Base-by-base conservation (phyloP, 2,329 filamentous ascomycete genomes). In the Pyrenochaeta sp. region DNA sequence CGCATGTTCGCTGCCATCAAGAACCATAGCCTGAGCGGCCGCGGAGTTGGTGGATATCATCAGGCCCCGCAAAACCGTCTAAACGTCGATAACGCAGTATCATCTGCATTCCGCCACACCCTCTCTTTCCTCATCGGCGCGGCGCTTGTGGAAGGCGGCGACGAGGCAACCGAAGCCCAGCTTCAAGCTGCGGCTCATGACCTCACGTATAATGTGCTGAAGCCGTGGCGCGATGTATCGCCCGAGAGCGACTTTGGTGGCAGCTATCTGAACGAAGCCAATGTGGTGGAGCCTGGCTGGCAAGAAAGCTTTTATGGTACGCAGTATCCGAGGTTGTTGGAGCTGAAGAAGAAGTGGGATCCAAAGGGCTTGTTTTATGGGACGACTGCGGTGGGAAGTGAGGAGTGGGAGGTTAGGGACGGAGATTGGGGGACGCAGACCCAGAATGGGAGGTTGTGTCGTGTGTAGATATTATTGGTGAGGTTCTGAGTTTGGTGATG, bases 271-370 rank as follows among this genome's bases (percentile, higher is more conserved):
- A 74, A 73, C 37, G 70, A 74, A 54, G 72, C 60, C 3, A 65
- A 73, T 36, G 57, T 71, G 27, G 49, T 63, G 43, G 50, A 71
- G 42, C 58, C 62, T 13, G 57, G 66, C 19, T 74, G 65, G 57
- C 60, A 71, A 52, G 32, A 56, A 1, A 64, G 50, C 1, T 73
- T 70, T 37, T 73, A 61, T 56, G 70, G 70, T 1, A 19, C 25
- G 22, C 64, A 74, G 40, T 75, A 76, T 50, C 42, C 58, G 2
- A 62, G 56, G 28, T 39, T 77, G 40, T 43, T 72, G 32, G 45
- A 50, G 3, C 54, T 75, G 9, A 74, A 75, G 63, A 62, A 62
- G 48, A 71, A 72, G 42, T 71, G 66, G 61, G 74, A 76, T 64
- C 69, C 72, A 2, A 62, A 59, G 10, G 51, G 51, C 36, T 30